Base-by-base conservation (phyloP, 2,329 filamentous ascomycete species). In the Cladosporium colombiae region DNA sequence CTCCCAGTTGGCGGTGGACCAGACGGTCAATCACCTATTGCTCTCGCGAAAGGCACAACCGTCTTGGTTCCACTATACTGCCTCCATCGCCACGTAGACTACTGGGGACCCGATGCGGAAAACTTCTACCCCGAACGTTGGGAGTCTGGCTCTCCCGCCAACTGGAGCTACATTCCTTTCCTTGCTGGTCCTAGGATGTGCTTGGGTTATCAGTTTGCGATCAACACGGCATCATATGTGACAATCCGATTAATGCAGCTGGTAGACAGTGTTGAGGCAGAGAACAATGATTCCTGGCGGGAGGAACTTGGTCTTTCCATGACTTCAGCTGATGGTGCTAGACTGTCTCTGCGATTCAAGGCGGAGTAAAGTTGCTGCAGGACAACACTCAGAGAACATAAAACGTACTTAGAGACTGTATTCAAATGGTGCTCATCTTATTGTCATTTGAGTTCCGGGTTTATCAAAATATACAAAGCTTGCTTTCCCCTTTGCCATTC, bases 61-160 rank as follows among this genome's bases (percentile, higher is more conserved):
- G 72, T 82, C 27, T 76, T 75, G 37, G 82, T 82, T 67, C 74
- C 70, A 63, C 74, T 80, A n/a, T 83, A 80, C 69, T 71, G 76
- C 40, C 83, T 85, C 75, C 84, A 86, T 69, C 79, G 80, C 3
- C 78, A 81, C 18, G 75, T 76, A 31, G 79, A 81, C 56, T 72
- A 81, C 55, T 84, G 79, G 71, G 82, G 83, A 4, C 69, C 76
- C 3, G 82, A 84, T 49, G 81, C 81, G 2, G 74, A 78, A n/a
- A 76, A 78, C 37, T 85, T 80, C 74, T 75, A 73, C 61, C 82
- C 81, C 1, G 81, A 80, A 71, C 75, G 81, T 66, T 83, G 81
- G 82, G 65, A 66, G 5, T 76, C 33, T 14, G 72, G 52, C 40
- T 27, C 35, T 23, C 64, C 52, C 10, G 37, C 29, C 5, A 31